phyloP scores from a whole-genome alignment of 179 eudicot genomes.

The Spinacia oleracea region DNA sequence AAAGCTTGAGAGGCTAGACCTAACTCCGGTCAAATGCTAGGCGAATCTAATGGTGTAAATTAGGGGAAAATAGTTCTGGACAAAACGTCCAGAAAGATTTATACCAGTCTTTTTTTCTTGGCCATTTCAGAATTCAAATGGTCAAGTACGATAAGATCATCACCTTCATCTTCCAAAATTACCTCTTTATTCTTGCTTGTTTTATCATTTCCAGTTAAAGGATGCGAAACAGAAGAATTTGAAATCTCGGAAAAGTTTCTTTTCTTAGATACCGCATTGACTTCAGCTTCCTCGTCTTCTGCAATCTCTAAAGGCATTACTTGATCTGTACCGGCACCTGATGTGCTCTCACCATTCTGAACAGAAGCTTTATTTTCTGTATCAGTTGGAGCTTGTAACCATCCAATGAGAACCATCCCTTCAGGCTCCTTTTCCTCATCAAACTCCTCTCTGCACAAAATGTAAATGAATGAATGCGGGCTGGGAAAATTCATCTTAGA shows the following conservation, averaged over 20 bases:
- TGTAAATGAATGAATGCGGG: neutral
- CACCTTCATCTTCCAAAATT: conserved; percentile 46
- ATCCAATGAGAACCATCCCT: conserved; percentile 90
- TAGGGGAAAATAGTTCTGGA: conserved; percentile 25
- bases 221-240: conserved; percentile 29
- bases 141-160: conserved; percentile 56
- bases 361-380: conserved; percentile 41
- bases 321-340: conserved; percentile 31
- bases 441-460: conserved; percentile 68
- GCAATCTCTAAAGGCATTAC: conserved; percentile 34
- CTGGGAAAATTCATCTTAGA: neutral
- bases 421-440: conserved; percentile 97
- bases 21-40: conserved; percentile 19
- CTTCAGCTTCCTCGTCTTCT: conserved; percentile 38
- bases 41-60: conserved; percentile 39
- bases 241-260: conserved; percentile 61
- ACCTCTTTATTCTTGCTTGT: conserved; percentile 46
- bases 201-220: conserved; percentile 20
- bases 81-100: conserved; percentile 20
- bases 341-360: conserved; percentile 62
- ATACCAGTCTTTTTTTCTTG: conserved; percentile 52
- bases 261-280: conserved; percentile 48
- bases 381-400: conserved; percentile 58
- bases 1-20: conserved; percentile 22
- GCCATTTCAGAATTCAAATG: conserved; percentile 41